Evolutionary conservation across 352 stramenopile species (phyloP).

Genomic region (Phytopythium kandeliae): DNA sequence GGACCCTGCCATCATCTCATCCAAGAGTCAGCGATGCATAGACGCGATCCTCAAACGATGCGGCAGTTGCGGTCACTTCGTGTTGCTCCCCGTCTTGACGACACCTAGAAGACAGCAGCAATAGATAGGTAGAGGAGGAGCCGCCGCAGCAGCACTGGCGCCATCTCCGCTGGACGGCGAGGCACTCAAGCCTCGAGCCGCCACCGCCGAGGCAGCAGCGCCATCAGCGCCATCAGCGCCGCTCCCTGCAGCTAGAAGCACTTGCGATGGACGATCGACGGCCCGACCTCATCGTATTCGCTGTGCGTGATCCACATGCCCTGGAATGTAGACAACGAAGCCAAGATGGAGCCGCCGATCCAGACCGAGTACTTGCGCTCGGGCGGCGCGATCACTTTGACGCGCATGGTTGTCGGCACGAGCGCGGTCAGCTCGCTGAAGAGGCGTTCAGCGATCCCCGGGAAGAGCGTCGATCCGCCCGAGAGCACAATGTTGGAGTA

Average conservation of each 20-base stretch:
- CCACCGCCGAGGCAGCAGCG: no score
- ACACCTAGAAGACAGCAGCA: neutral
- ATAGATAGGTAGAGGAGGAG: neutral
- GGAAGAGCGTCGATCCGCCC: constrained; percentile 95
- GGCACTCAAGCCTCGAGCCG: neutral
- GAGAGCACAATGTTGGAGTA: constrained; percentile 97
- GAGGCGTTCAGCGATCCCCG: constrained; percentile 92
- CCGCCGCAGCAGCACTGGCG: neutral
- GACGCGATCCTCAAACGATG: neutral
- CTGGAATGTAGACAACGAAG: constrained; percentile 6
- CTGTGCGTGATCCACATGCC: neutral
- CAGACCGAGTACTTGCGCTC: constrained; percentile 96
- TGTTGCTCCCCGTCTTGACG: neutral
- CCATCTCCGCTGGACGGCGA: neutral
- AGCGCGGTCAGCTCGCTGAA: constrained; percentile 90
- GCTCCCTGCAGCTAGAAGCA: no score
- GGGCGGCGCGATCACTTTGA: constrained; percentile 94
- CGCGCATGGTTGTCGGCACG: constrained; percentile 91
- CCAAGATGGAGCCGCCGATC: constrained; percentile 95
- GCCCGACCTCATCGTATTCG: constrained; percentile 1
- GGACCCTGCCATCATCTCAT: neutral
- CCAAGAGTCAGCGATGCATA: neutral
- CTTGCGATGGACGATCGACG: constrained; percentile 37
- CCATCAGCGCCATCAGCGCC: no score
- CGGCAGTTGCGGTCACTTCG: neutral